Evolutionary conservation across 2,329 filamentous ascomycete species (phyloP).

Genomic region (Aspergillus novofumigatus): DNA sequence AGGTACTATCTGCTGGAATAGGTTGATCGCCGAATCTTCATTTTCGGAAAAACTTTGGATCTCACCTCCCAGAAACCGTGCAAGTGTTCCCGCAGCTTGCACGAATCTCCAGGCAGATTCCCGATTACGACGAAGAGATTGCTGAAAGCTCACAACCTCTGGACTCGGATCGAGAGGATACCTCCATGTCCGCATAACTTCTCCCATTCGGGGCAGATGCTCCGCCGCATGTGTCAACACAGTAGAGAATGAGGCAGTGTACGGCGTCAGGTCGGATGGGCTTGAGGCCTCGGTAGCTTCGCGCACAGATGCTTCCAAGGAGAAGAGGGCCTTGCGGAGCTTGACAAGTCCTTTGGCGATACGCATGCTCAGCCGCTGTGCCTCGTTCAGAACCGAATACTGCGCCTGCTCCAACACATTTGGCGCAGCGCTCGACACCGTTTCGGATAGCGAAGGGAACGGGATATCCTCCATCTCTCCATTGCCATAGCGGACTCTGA

Average conservation of each 20-base stretch:
- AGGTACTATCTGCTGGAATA: slow-evolving; percentile 48
- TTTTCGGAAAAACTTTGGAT: slow-evolving; percentile 42
- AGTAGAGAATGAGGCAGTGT: slow-evolving; percentile 37
- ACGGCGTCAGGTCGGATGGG: slow-evolving; percentile 27
- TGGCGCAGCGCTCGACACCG: slow-evolving; percentile 25
- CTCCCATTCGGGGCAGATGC: slow-evolving; percentile 54
- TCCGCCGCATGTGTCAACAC: slow-evolving; percentile 43
- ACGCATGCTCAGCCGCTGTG: slow-evolving; percentile 50
- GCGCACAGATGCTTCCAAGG: slow-evolving; percentile 38
- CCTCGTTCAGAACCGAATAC: slow-evolving; percentile 47
- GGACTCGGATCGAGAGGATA: slow-evolving; percentile 56
- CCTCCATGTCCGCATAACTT: slow-evolving; percentile 52
- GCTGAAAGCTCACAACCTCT: slow-evolving; percentile 52
- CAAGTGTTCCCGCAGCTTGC: slow-evolving; percentile 57
- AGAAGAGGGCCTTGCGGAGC: slow-evolving; percentile 54
- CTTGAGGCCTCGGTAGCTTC: slow-evolving; percentile 26
- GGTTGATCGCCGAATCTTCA: slow-evolving; percentile 36
- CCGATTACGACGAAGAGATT: slow-evolving; percentile 53
- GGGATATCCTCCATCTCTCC: slow-evolving; percentile 57
- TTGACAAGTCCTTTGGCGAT: slow-evolving; percentile 54
- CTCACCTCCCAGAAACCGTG: slow-evolving; percentile 53
- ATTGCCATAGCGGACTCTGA: slow-evolving; percentile 57
- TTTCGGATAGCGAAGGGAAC: slow-evolving; percentile 36
- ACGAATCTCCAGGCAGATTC: slow-evolving; percentile 57
- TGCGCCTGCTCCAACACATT: slow-evolving; percentile 38